These are phyloP conservation scores for Fusarium neocosmosporiellum DNA, from an alignment of 2,329 filamentous ascomycete species.

Conservation along the genomic window DNA sequence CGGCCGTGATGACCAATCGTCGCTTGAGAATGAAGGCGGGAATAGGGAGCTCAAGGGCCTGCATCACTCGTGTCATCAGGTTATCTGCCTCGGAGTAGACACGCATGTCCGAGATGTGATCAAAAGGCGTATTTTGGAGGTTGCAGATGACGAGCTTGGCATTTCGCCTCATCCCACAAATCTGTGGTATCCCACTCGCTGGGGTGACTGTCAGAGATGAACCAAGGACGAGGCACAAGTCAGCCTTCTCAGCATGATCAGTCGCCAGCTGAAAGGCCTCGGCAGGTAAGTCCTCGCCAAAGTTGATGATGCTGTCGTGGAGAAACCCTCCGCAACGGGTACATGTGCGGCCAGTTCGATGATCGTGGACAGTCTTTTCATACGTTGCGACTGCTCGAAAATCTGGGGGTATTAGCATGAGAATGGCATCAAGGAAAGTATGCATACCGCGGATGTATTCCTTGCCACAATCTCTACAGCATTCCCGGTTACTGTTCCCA, in stretches of 20 bases:
- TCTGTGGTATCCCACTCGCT: slow-evolving; percentile 54
- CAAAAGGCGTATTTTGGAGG: slow-evolving; percentile 56
- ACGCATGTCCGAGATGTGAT: slow-evolving; percentile 48
- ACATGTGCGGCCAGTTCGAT: slow-evolving; percentile 60
- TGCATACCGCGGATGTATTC: slow-evolving; percentile 57
- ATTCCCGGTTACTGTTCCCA: slow-evolving; percentile 60
- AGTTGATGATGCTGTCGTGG: slow-evolving; percentile 59
- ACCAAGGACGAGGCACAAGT: slow-evolving; percentile 59
- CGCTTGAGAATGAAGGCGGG: slow-evolving; percentile 53
- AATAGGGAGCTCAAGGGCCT: slow-evolving; percentile 50
- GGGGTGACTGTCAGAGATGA: slow-evolving; percentile 58
- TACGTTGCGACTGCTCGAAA: slow-evolving; percentile 58
- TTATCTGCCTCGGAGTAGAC: slow-evolving; percentile 52
- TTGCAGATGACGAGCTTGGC: slow-evolving; percentile 58
- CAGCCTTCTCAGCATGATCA: slow-evolving; percentile 53
- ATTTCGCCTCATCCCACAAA: slow-evolving; percentile 43
- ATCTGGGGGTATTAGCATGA: slow-evolving; percentile 36
- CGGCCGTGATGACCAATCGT: slow-evolving; percentile 45
- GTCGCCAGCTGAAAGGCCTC: slow-evolving; percentile 48
- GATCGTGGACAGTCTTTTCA: slow-evolving; percentile 55
- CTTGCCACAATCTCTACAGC: slow-evolving; percentile 56
- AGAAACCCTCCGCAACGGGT: slow-evolving; percentile 51
- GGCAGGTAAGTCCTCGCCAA: slow-evolving; percentile 52
- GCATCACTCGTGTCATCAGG: slow-evolving; percentile 55
- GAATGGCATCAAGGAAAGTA: rapidly evolving